Base-by-base conservation (phyloP, 345 rosid species). In the Dovyalis caffra region DNA sequence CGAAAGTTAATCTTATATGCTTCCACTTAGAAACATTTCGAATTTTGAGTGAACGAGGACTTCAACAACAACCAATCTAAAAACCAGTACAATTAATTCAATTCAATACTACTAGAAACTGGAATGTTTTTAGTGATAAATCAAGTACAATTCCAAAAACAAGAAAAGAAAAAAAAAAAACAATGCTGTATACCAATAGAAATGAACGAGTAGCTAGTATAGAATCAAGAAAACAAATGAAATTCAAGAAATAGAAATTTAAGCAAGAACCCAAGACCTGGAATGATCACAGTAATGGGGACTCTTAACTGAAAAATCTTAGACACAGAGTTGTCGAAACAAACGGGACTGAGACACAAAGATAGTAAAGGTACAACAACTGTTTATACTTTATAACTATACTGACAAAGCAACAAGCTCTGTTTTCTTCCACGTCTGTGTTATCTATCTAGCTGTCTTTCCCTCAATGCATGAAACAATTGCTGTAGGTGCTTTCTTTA, bases 381-480 rank as follows among this genome's bases (percentile, higher is more conserved):
- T 76, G 69, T 18, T 58, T 31, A 11, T 18, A 51, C 34, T 56
- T 21, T 20, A 34, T 20, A 68, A 6, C 33, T 32, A 64, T 4
- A 51, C 38, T 37, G 71, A 77, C 61, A 51, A 70, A 64, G 40
- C 53, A 62, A 32, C 34, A 31, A 68, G 49, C 0, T 60, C 35
- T 16, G 47, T 6, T 56, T 37, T 47, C 15, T 34, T 38, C 23
- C 32, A 35, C 31, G 37, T 69, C 11, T 56, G 9, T n/a, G 47
- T 3, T 53, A 21, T 53, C 15, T 53, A 20, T 53, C 60, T 53
- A 25, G 8, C 6, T 60, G 47, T 38, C 3, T 11, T 29, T 29
- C 34, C 35, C 14, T 60, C 58, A 51, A 16, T 76, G 69, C 60
- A 56, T 29, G 72, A 33, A 78, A 57, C 49, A 43, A 68, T 51